Conservation (phyloP, 441 rosid genomes). For the Heliophila coronopifolia region DNA sequence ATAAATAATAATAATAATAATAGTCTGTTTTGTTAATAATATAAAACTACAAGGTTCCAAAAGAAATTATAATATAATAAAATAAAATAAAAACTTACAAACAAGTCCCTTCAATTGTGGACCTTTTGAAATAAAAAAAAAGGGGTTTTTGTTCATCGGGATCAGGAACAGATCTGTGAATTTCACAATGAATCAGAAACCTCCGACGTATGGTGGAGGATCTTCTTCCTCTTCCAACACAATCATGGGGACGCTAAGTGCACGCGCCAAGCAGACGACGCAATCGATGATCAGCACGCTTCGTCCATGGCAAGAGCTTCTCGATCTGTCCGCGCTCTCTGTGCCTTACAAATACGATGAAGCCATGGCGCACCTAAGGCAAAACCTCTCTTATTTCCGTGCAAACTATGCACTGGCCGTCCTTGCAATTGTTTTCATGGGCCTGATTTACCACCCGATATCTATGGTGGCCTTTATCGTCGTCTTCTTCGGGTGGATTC, state of each 20-base stretch:
- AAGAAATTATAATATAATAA: no score
- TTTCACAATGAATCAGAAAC: conserved; percentile 22
- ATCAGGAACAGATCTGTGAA: conserved; percentile 24
- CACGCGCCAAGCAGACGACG: conserved; percentile 38
- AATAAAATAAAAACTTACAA: background rate
- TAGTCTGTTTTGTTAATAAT: no score
- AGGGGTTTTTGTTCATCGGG: background rate
- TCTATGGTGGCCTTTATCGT: conserved; percentile 61
- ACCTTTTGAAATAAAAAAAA: background rate
- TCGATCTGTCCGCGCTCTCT: conserved; percentile 39
- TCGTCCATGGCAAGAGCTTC: conserved; percentile 70
- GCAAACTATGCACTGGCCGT: conserved; percentile 53
- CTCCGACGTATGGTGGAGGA: conserved; percentile 26
- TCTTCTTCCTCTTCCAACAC: conserved; percentile 18
- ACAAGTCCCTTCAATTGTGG: background rate
- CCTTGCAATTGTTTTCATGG: conserved; percentile 50
- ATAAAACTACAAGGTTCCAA: conserved; percentile 5
- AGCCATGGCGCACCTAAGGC: conserved; percentile 44
- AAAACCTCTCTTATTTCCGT: conserved; percentile 56
- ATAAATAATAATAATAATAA: no score
- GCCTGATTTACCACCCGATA: conserved; percentile 71
- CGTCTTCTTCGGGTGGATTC: conserved; percentile 59
- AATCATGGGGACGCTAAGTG: conserved; percentile 21
- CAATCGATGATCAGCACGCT: conserved; percentile 39
- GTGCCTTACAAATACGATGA: conserved; percentile 47